Conservation (phyloP, 441 rosid genomes). For the Hura crepitans region DNA sequence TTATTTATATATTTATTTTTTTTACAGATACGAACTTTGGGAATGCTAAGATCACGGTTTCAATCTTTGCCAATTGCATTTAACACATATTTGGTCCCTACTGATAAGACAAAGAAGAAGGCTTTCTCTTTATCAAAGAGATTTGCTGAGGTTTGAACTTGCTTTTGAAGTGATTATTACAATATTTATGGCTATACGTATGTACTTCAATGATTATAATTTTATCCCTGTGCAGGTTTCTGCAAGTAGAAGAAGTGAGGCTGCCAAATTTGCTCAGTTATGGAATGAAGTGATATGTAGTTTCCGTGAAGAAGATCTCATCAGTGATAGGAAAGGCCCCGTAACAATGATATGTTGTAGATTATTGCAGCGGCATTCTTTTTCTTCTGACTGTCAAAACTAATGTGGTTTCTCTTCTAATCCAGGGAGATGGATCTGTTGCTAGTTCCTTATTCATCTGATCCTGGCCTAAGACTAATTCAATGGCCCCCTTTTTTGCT, state of each 20-base stretch:
- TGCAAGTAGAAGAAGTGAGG: slow-evolving; percentile 93
- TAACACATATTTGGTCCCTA: slow-evolving; percentile 83
- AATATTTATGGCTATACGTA: not conserved
- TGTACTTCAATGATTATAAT: slow-evolving; percentile 14
- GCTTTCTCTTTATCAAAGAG: slow-evolving; percentile 85
- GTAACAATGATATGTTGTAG: slow-evolving; percentile 13
- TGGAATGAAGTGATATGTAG: slow-evolving; percentile 97
- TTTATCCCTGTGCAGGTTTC: slow-evolving; percentile 55
- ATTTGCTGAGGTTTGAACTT: slow-evolving; percentile 65
- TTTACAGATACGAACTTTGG: slow-evolving; percentile 81
- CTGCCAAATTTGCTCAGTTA: slow-evolving; percentile 95
- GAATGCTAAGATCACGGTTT: slow-evolving; percentile 96
- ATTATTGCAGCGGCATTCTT: slow-evolving; percentile 6
- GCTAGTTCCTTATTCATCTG: slow-evolving; percentile 92
- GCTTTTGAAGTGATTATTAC: not conserved
- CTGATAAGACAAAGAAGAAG: slow-evolving; percentile 69
- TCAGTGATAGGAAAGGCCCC: slow-evolving; percentile 83
- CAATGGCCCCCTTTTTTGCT: slow-evolving; percentile 99
- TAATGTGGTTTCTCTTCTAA: slow-evolving; percentile 29
- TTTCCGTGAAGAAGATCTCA: slow-evolving; percentile 98
- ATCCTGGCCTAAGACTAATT: slow-evolving; percentile 87
- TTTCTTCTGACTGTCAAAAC: slow-evolving; percentile 20
- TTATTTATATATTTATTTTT: slow-evolving; percentile 7
- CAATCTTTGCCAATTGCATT: slow-evolving; percentile 95
- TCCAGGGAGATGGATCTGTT: slow-evolving; percentile 98